These are phyloP conservation scores for Collybia nuda DNA, from an alignment of 768 basidiomycete genomes.

Conservation along the genomic window DNA sequence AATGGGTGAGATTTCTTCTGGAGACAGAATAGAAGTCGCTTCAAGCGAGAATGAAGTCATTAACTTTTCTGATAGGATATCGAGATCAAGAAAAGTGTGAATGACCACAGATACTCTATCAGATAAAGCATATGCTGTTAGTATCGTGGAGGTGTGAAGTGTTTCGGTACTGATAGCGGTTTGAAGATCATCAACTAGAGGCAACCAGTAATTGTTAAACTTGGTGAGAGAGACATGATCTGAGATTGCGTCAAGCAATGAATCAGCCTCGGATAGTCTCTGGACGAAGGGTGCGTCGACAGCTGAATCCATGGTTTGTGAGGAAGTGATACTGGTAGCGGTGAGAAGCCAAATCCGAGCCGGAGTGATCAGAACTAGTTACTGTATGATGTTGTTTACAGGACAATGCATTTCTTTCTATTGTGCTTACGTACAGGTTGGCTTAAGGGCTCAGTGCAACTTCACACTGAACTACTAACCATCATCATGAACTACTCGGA, in stretches of 20 bases:
- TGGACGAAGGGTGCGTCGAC: too few relatives aligned
- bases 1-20: too few relatives aligned
- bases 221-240: conserved; percentile 2
- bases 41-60: conserved; percentile 5
- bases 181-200: conserved; percentile 11
- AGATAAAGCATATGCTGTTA: conserved; percentile 12
- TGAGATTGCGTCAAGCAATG: conserved; percentile 5
- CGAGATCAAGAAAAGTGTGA: conserved; percentile 8
- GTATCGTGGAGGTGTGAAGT: conserved; percentile 8
- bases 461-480: too few relatives aligned
- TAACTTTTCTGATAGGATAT: conserved; percentile 7
- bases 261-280: conserved; percentile 7
- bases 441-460: too few relatives aligned
- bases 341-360: too few relatives aligned
- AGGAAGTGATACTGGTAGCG: too few relatives aligned
- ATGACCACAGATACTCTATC: not conserved
- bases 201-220: conserved; percentile 11
- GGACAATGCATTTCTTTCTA: too few relatives aligned
- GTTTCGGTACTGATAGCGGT: conserved; percentile 3
- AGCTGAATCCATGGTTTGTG: too few relatives aligned
- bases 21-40: not conserved
- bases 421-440: too few relatives aligned
- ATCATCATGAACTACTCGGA: too few relatives aligned
- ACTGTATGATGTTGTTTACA: too few relatives aligned
- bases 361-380: too few relatives aligned